Conservation (phyloP, 2,329 filamentous ascomycete genomes). For the Fusarium zealandicum region DNA sequence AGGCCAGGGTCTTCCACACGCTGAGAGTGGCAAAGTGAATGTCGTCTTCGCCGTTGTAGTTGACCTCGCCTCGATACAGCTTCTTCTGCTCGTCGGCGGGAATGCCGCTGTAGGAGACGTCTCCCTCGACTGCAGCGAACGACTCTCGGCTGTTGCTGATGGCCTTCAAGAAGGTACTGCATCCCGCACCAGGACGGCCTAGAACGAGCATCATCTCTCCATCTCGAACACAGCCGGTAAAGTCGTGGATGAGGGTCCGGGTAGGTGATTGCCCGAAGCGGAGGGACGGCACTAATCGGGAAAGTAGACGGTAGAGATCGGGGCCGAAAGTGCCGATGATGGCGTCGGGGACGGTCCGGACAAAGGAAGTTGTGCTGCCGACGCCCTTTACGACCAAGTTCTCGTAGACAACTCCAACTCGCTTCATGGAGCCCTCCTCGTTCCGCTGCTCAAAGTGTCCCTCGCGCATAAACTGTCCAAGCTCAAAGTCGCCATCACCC, state of each 20-base stretch:
- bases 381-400: conserved; percentile 77
- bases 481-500: conserved; percentile 16
- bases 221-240: conserved; percentile 46
- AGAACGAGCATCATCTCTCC: conserved; percentile 56
- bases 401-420: conserved; percentile 79
- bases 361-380: conserved; percentile 70
- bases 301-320: conserved; percentile 73
- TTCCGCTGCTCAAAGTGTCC: conserved; percentile 32
- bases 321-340: conserved; percentile 81
- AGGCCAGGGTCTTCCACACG: conserved; percentile 79
- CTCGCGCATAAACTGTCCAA: conserved; percentile 31
- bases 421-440: conserved; percentile 70
- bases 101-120: conserved; percentile 76
- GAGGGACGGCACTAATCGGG: conserved; percentile 47
- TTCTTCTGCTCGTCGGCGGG: conserved; percentile 71
- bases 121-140: conserved; percentile 71
- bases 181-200: conserved; percentile 76
- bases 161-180: conserved; percentile 78
- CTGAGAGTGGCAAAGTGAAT: conserved; percentile 76
- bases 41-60: conserved; percentile 81
- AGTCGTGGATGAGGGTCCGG: conserved; percentile 43
- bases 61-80: conserved; percentile 76
- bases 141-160: conserved; percentile 73
- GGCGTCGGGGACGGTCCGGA: conserved; percentile 76
- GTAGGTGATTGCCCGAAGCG: conserved; percentile 35